phyloP scores from a whole-genome alignment of 192 early-diverging fungal species.

The Podila epicladia region DNA sequence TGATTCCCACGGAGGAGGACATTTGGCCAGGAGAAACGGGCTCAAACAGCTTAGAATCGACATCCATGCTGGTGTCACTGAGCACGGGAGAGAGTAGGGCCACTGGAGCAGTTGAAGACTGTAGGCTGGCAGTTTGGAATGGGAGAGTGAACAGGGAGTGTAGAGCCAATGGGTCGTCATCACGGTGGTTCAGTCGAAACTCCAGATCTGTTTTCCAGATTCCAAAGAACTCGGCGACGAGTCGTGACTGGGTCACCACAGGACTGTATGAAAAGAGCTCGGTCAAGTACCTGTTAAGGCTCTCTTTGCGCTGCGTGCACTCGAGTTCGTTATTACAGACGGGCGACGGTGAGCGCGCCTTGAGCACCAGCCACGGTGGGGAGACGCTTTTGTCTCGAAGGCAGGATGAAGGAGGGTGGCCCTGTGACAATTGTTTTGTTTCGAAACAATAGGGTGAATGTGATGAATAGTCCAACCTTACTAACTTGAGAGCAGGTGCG shows the following conservation, averaged over 20 bases:
- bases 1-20: neutral
- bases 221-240: constrained; percentile 30
- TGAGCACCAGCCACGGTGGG: constrained; percentile 1
- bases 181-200: constrained; percentile 3
- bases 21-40: neutral
- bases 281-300: constrained; percentile 4
- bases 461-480: too few species aligned
- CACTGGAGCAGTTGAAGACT: neutral
- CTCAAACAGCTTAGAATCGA: neutral
- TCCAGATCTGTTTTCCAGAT: constrained; percentile 34
- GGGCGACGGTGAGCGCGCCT: neutral
- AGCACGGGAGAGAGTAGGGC: neutral
- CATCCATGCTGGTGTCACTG: neutral
- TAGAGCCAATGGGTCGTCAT: constrained; percentile 12
- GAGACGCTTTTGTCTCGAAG: neutral
- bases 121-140: neutral
- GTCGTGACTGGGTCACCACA: neutral
- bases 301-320: neutral
- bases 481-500: neutral
- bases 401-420: neutral
- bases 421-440: neutral
- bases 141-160: constrained; percentile 3
- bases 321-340: neutral
- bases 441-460: neutral
- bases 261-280: neutral